These are phyloP conservation scores for Amylostereum areolatum DNA, from an alignment of 1,284 basidiomycete species.

Conservation along the genomic window DNA sequence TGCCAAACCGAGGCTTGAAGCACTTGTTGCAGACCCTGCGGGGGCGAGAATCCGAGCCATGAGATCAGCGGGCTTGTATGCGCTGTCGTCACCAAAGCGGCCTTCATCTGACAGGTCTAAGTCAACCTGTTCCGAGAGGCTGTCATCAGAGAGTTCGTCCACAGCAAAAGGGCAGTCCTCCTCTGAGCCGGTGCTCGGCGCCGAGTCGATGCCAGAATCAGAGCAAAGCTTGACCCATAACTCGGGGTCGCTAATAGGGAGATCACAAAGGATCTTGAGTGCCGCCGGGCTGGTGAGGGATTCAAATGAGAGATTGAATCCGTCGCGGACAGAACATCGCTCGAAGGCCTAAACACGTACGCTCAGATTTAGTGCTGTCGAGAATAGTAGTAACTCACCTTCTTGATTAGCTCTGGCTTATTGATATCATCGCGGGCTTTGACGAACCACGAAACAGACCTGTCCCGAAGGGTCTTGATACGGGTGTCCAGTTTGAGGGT, in stretches of 20 bases:
- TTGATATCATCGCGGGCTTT: conserved; percentile 13
- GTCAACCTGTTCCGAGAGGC: too few species aligned
- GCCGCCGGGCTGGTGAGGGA: not conserved
- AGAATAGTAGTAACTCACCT: conserved; percentile 4
- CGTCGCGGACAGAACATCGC: not conserved
- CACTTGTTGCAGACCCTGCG: not conserved
- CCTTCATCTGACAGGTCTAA: too few species aligned
- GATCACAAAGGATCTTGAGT: conserved; percentile 1
- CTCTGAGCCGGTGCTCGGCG: not conserved
- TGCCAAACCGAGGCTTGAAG: not conserved
- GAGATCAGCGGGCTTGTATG: too few species aligned
- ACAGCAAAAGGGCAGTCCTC: not conserved
- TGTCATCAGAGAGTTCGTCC: not conserved
- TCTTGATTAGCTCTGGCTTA: conserved; percentile 11
- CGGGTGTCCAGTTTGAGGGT: conserved; percentile 11
- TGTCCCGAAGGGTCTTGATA: conserved; percentile 10
- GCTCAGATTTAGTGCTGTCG: not conserved
- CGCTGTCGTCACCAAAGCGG: too few species aligned
- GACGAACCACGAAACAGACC: conserved; percentile 15
- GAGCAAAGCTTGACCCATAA: not conserved
- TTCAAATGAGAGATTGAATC: conserved; percentile 2
- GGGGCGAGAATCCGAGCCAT: not conserved
- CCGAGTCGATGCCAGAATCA: not conserved
- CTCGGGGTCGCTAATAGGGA: not conserved
- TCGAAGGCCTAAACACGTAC: not conserved